A percentile compares a stretch with the other conserved stretches of the same genome.
Evolutionary conservation across 192 early-diverging fungal genomes (phyloP).

Genomic region (Linnemannia zychae): DNA sequence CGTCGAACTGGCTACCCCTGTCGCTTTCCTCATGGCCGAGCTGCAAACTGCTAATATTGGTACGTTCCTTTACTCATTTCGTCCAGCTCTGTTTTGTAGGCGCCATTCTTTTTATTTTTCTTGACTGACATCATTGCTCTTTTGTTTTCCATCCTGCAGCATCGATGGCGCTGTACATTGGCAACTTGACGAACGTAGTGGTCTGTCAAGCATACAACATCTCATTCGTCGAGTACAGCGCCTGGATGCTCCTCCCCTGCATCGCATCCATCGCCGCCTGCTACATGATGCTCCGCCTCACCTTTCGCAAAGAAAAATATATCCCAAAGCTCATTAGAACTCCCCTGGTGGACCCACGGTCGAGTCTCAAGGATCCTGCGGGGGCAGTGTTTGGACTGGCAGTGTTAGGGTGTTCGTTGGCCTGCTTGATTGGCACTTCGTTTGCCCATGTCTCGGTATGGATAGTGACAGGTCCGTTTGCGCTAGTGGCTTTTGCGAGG

Average conservation of each 20-base stretch:
- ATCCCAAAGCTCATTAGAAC: constrained; percentile 57
- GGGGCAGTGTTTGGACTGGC: constrained; percentile 73
- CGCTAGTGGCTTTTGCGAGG: constrained; percentile 64
- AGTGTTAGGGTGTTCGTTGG: constrained; percentile 67
- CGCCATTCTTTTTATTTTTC: neutral
- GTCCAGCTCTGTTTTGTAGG: neutral
- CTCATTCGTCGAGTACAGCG: constrained; percentile 77
- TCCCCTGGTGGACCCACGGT: constrained; percentile 58
- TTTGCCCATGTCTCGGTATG: constrained; percentile 77
- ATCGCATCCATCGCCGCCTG: constrained; percentile 65
- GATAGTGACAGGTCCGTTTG: constrained; percentile 83
- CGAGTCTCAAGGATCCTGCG: constrained; percentile 61
- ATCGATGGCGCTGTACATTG: constrained; percentile 86
- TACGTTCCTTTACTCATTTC: constrained; percentile 12
- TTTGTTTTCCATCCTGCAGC: constrained; percentile 33
- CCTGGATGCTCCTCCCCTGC: constrained; percentile 86
- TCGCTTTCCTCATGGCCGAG: constrained; percentile 77
- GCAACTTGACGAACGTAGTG: constrained; percentile 90
- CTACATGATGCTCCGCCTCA: constrained; percentile 61
- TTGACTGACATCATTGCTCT: neutral
- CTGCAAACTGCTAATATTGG: constrained; percentile 81
- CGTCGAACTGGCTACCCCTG: constrained; percentile 66
- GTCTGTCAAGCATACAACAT: constrained; percentile 83
- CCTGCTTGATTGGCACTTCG: constrained; percentile 71
- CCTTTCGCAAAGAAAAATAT: constrained; percentile 62